phyloP scores from a whole-genome alignment of 2,329 filamentous ascomycete genomes.

The Colletotrichum limetticola region DNA sequence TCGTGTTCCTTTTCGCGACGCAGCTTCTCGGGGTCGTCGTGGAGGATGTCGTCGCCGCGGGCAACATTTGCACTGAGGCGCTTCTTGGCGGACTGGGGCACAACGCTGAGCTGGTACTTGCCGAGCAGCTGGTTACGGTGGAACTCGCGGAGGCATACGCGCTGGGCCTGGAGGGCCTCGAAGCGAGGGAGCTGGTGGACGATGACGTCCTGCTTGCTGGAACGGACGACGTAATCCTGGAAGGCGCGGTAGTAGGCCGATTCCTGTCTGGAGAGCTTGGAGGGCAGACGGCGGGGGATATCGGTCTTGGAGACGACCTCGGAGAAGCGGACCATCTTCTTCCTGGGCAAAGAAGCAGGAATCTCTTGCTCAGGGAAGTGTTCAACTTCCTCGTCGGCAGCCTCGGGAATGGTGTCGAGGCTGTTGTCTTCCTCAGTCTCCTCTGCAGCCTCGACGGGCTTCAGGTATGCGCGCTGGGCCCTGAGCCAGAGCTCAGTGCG shows the following conservation, averaged over 20 bases:
- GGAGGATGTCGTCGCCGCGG: conserved; percentile 73
- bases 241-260: conserved; percentile 92
- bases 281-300: conserved; percentile 61
- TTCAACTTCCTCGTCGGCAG: conserved; percentile 44
- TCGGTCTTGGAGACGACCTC: conserved; percentile 58
- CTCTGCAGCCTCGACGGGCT: conserved; percentile 66
- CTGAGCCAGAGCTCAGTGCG: conserved; percentile 88
- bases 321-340: conserved; percentile 83
- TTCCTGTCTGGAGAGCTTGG: conserved; percentile 68
- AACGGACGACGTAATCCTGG: conserved; percentile 75
- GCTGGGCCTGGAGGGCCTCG: conserved; percentile 86
- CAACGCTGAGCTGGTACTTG: conserved; percentile 81
- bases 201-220: conserved; percentile 79
- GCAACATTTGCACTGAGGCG: conserved; percentile 78
- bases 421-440: conserved; percentile 38
- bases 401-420: conserved; percentile 50
- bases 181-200: conserved; percentile 86
- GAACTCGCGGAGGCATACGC: conserved; percentile 76
- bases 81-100: conserved; percentile 76
- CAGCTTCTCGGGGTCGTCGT: conserved; percentile 71
- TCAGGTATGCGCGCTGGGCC: conserved; percentile 82
- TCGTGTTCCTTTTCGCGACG: conserved; percentile 82
- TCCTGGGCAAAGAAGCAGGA: conserved; percentile 51
- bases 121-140: conserved; percentile 87
- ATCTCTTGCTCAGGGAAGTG: conserved; percentile 43